A percentile compares a stretch with the other conserved stretches of the same genome.
phyloP scores from a whole-genome alignment of 352 stramenopile species.

The Phytopythium cucurbitacearum region DNA sequence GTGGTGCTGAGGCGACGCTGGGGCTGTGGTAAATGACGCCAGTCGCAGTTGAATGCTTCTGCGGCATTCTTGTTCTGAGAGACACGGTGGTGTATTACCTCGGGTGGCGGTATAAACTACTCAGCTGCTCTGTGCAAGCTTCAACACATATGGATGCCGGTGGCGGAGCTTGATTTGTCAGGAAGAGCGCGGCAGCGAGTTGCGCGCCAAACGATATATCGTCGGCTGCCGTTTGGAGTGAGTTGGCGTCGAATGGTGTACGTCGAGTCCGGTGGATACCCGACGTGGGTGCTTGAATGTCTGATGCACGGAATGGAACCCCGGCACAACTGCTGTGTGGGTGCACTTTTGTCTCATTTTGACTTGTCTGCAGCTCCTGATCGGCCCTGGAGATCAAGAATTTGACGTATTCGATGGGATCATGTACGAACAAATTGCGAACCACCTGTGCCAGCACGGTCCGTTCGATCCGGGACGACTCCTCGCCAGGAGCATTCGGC shows the following conservation, averaged over 20 bases:
- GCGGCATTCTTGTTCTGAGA: no score
- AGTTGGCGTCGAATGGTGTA: slow-evolving; percentile 30
- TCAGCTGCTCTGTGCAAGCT: no score
- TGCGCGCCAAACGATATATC: slow-evolving; percentile 44
- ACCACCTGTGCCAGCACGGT: slow-evolving; percentile 28
- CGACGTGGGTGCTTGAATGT: no score
- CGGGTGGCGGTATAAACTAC: no score
- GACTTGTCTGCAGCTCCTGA: slow-evolving; percentile 31
- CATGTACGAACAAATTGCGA: slow-evolving; percentile 33
- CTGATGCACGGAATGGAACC: no score
- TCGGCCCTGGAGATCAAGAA: slow-evolving; percentile 30
- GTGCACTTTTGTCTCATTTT: no score
- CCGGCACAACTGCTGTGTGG: no score
- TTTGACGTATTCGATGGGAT: slow-evolving; percentile 44
- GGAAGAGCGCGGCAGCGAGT: slow-evolving; percentile 40
- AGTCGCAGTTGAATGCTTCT: no score
- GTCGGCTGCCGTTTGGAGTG: slow-evolving; percentile 16
- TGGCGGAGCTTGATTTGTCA: slow-evolving; percentile 4
- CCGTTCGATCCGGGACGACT: slow-evolving; percentile 5
- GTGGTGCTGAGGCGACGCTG: no score
- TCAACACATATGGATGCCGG: no score
- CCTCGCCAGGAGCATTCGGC: slow-evolving; percentile 7
- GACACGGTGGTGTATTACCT: no score
- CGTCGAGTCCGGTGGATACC: background rate
- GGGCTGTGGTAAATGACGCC: no score